Evolutionary conservation across 2,329 filamentous ascomycete species (phyloP).

Genomic region (Aspergillus proliferans): DNA sequence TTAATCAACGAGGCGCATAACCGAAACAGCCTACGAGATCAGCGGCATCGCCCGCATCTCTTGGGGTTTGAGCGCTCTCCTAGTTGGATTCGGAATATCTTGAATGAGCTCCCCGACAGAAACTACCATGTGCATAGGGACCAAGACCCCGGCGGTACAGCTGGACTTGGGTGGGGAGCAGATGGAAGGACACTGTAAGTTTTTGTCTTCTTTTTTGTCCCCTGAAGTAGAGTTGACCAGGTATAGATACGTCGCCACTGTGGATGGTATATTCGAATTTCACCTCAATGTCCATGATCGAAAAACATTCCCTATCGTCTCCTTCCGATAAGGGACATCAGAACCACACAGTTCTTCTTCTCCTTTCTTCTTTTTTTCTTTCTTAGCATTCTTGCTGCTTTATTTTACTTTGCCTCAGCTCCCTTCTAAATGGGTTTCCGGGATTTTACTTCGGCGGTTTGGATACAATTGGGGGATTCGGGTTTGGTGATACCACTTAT

Average conservation of each 20-base stretch:
- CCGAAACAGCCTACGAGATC: conserved; percentile 23
- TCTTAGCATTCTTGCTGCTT: neutral
- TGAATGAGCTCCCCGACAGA: conserved; percentile 31
- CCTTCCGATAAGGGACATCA: conserved; percentile 31
- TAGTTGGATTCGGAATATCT: conserved; percentile 32
- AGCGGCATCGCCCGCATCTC: conserved; percentile 29
- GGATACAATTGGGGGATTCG: neutral
- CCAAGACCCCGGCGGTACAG: conserved; percentile 37
- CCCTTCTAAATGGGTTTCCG: neutral
- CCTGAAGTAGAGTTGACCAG: conserved; percentile 1
- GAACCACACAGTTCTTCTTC: neutral
- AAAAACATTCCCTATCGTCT: conserved; percentile 42
- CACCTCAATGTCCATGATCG: conserved; percentile 42
- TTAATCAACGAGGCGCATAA: conserved; percentile 29
- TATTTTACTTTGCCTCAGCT: neutral
- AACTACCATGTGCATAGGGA: conserved; percentile 25
- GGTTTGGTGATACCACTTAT: conserved; percentile 2
- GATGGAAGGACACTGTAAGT: conserved; percentile 44
- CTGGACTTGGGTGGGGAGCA: conserved; percentile 43
- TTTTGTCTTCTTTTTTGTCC: neutral
- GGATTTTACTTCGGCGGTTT: neutral
- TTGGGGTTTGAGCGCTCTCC: conserved; percentile 31
- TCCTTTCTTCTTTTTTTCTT: neutral
- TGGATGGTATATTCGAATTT: conserved; percentile 45
- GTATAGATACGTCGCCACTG: conserved; percentile 42